Evolutionary conservation across 495 filamentous ascomycete genomes (phyloP).

Genomic region (Bryoglossum gracile): DNA sequence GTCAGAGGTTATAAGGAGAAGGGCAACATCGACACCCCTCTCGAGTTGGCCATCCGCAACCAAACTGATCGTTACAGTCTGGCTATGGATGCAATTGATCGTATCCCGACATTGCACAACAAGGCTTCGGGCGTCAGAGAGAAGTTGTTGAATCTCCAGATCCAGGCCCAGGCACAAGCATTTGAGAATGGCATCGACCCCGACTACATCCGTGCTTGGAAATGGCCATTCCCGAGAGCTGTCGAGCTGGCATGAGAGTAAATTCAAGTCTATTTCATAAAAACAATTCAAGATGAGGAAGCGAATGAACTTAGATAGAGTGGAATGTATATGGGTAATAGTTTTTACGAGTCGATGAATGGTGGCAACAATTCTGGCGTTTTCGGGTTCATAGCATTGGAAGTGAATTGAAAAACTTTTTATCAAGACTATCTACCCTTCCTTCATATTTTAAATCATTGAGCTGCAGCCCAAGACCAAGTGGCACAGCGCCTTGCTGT

Average conservation of each 20-base stretch:
- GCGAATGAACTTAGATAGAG: not conserved
- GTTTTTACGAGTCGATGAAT: not conserved
- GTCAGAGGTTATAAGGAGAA: slow-evolving; percentile 71
- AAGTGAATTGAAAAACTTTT: not conserved
- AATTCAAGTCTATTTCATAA: not conserved
- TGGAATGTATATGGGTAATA: not conserved
- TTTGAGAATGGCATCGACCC: slow-evolving; percentile 62
- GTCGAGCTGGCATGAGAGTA: not conserved
- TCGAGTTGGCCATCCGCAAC: slow-evolving; percentile 66
- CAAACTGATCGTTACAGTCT: slow-evolving; percentile 62
- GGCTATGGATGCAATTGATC: slow-evolving; percentile 66
- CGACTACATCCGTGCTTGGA: slow-evolving; percentile 55
- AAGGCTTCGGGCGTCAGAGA: slow-evolving; percentile 51
- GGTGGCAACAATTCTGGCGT: not conserved
- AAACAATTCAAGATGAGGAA: not conserved
- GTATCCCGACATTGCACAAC: slow-evolving; percentile 48
- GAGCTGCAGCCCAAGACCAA: no score
- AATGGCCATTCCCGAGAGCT: slow-evolving; percentile 42
- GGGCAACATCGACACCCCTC: slow-evolving; percentile 70
- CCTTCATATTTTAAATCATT: no score
- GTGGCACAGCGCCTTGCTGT: no score
- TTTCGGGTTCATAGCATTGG: slow-evolving; percentile 1
- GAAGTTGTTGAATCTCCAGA: slow-evolving; percentile 49
- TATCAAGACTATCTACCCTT: no score
- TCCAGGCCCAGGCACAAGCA: slow-evolving; percentile 49